These are phyloP conservation scores for Fusarium sp. DNA, from an alignment of 2,329 filamentous ascomycete species.

Conservation along the genomic window DNA sequence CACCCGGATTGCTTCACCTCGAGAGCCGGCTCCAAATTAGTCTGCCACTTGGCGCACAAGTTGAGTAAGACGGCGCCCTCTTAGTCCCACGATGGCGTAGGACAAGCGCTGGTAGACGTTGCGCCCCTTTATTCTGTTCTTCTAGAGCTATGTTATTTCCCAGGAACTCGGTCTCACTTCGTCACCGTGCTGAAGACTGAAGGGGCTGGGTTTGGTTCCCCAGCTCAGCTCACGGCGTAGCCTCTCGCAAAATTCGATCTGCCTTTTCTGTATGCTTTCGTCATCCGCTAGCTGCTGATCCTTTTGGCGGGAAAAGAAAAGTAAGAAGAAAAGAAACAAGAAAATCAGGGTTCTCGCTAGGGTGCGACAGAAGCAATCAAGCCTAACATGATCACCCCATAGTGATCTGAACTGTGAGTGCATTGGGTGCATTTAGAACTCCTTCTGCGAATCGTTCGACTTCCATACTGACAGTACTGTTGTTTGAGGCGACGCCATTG, in stretches of 20 bases:
- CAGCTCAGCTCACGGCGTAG: slow-evolving; percentile 18
- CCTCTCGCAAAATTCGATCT: slow-evolving; percentile 21
- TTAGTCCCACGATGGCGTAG: slow-evolving; percentile 31
- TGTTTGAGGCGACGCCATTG: slow-evolving; percentile 28
- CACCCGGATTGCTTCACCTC: slow-evolving; percentile 31
- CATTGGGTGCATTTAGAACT: background rate
- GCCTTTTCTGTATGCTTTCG: slow-evolving; percentile 22
- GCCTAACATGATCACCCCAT: background rate
- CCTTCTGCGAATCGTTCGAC: background rate
- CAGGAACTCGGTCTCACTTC: slow-evolving; percentile 25
- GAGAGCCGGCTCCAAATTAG: slow-evolving; percentile 34
- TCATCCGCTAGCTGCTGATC: slow-evolving; percentile 29
- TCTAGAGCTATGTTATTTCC: slow-evolving; percentile 31
- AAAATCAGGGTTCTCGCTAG: slow-evolving; percentile 16
- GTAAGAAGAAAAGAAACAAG: background rate
- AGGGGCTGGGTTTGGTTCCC: slow-evolving; percentile 20
- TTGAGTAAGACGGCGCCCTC: slow-evolving; percentile 29
- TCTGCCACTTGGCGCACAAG: slow-evolving; percentile 29
- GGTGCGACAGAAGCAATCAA: background rate
- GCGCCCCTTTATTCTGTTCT: slow-evolving; percentile 36
- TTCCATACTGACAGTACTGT: slow-evolving; percentile 1
- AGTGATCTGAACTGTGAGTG: background rate
- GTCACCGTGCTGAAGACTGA: background rate
- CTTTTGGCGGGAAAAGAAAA: background rate
- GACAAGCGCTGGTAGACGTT: slow-evolving; percentile 32